Percentiles rank a stretch among this genome's conserved stretches.
Conservation (phyloP, 2,329 filamentous ascomycete species). For the Fusarium sp. region DNA sequence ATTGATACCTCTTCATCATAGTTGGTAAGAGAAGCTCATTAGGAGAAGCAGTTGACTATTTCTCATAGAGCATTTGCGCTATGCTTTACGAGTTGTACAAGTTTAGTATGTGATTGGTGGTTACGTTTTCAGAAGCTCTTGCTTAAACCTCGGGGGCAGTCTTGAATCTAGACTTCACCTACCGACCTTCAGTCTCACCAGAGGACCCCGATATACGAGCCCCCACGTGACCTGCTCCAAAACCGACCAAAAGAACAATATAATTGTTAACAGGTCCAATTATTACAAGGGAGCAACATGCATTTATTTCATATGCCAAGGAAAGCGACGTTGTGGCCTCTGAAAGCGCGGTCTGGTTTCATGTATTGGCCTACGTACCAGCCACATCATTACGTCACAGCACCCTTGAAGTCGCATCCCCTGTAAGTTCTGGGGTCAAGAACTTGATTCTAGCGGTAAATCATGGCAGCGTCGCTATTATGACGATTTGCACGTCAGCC, state of each 20-base stretch:
- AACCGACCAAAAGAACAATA: neutral
- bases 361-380: neutral
- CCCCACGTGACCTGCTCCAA: neutral
- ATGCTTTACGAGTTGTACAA: too few relatives aligned
- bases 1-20: neutral
- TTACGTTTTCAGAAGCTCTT: neutral
- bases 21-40: neutral
- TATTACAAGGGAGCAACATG: neutral
- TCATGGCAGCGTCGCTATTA: conserved; percentile 30
- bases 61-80: too few relatives aligned
- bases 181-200: neutral
- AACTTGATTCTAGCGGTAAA: conserved; percentile 18
- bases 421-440: neutral
- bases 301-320: neutral
- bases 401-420: neutral
- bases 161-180: neutral
- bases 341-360: neutral
- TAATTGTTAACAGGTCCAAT: neutral
- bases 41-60: neutral
- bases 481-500: conserved; percentile 32
- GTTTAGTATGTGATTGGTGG: neutral
- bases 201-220: neutral
- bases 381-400: conserved; percentile 18
- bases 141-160: neutral
- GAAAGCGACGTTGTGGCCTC: neutral